Percentiles rank a stretch among this genome's conserved stretches.
phyloP scores from a whole-genome alignment of 2,329 filamentous ascomycete species.

The Venturia effusa region DNA sequence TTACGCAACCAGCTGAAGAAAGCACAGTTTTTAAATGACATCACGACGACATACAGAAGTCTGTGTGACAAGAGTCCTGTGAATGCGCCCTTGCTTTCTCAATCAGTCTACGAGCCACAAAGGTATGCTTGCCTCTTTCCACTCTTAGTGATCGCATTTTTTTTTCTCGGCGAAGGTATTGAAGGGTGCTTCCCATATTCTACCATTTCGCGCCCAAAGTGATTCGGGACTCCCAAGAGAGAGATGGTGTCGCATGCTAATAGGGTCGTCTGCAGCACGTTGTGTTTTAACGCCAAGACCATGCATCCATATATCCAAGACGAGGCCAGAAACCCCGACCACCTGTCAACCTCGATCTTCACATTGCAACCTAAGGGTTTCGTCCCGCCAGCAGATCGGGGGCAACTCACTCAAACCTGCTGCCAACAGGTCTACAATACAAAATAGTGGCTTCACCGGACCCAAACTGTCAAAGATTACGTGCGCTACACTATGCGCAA shows the following conservation, averaged over 20 bases:
- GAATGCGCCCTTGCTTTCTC: too few species aligned
- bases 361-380: background rate
- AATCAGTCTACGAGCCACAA: too few species aligned
- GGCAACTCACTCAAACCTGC: background rate
- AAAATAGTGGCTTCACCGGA: background rate
- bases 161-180: background rate
- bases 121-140: too few species aligned
- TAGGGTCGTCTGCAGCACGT: background rate
- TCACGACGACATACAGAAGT: too few species aligned
- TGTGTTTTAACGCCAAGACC: background rate
- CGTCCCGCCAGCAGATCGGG: background rate
- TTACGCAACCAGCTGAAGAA: too few species aligned
- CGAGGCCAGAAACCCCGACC: background rate
- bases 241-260: background rate
- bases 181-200: background rate
- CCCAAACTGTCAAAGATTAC: background rate
- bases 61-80: too few species aligned
- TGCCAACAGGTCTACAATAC: background rate
- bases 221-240: background rate
- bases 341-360: background rate
- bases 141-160: too few species aligned
- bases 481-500: background rate
- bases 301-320: background rate
- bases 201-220: background rate
- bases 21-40: too few species aligned